These are phyloP conservation scores for Phytophthora boehmeriae DNA, from an alignment of 352 stramenopile species.

Conservation along the genomic window DNA sequence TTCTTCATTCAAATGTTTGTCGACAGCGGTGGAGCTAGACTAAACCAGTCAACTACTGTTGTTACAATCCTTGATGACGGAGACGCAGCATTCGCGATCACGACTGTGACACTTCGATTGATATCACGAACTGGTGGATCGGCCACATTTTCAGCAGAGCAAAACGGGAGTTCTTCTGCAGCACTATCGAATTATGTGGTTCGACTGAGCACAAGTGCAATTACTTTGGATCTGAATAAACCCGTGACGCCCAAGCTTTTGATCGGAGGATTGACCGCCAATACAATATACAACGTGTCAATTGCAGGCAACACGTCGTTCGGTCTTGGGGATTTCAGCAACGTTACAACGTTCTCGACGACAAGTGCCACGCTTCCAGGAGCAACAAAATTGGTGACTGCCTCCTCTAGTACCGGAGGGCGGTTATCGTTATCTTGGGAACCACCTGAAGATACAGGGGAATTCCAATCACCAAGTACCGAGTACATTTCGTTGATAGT, in stretches of 20 bases:
- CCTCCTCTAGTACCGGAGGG: conserved; percentile 41
- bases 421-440: conserved; percentile 47
- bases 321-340: conserved; percentile 44
- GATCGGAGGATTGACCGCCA: conserved; percentile 40
- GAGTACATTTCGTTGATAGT: conserved; percentile 38
- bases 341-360: conserved; percentile 42
- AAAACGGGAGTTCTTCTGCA: conserved; percentile 58
- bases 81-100: conserved; percentile 45
- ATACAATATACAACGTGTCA: conserved; percentile 43
- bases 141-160: conserved; percentile 34
- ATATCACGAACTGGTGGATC: conserved; percentile 44
- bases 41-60: conserved; percentile 11
- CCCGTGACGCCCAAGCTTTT: not conserved
- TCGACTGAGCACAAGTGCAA: conserved; percentile 29
- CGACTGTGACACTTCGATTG: conserved; percentile 24
- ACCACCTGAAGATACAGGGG: conserved; percentile 57
- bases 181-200: conserved; percentile 41
- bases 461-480: conserved; percentile 63
- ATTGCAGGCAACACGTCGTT: conserved; percentile 43
- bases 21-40: conserved; percentile 28
- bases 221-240: conserved; percentile 19
- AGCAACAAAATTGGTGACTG: conserved; percentile 14
- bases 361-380: conserved; percentile 43
- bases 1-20: conserved; percentile 48
- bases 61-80: conserved; percentile 66